Conservation (phyloP, 805 yeast species). For the Jamesozyma jinghongensis region DNA sequence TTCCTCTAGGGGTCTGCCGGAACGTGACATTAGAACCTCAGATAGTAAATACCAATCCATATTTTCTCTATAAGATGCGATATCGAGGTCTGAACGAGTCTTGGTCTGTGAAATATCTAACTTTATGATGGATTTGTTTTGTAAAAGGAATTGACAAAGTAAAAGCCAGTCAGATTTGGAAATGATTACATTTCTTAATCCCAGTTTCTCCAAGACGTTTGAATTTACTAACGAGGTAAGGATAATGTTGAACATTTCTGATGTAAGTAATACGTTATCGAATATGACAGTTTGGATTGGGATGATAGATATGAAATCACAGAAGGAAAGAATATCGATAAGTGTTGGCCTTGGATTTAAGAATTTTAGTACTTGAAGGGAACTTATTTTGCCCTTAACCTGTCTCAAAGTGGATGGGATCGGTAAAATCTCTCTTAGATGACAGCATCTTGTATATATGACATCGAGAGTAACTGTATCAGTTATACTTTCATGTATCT, state of each 20-base stretch:
- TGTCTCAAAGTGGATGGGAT: slow-evolving; percentile 84
- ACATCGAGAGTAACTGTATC: slow-evolving; percentile 40
- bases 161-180: slow-evolving; percentile 68
- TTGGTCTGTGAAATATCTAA: slow-evolving; percentile 64
- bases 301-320: slow-evolving; percentile 80
- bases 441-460: slow-evolving; percentile 88
- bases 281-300: slow-evolving; percentile 68
- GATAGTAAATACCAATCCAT: slow-evolving; percentile 78
- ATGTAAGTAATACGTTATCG: slow-evolving; percentile 68
- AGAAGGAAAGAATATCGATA: slow-evolving; percentile 78
- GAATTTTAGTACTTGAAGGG: slow-evolving; percentile 60
- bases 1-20: slow-evolving; percentile 60
- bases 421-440: slow-evolving; percentile 81
- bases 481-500: slow-evolving; percentile 15
- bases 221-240: slow-evolving; percentile 62
- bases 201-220: slow-evolving; percentile 56
- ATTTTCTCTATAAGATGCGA: slow-evolving; percentile 46
- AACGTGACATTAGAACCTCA: slow-evolving; percentile 57
- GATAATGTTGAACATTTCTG: slow-evolving; percentile 69
- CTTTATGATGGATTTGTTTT: slow-evolving; percentile 48
- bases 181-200: slow-evolving; percentile 70
- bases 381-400: slow-evolving; percentile 67
- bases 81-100: slow-evolving; percentile 30
- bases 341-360: slow-evolving; percentile 84
- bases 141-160: slow-evolving; percentile 63